Conservation (phyloP, 2,329 filamentous ascomycete genomes). For the Reticulascus tulasneorum region DNA sequence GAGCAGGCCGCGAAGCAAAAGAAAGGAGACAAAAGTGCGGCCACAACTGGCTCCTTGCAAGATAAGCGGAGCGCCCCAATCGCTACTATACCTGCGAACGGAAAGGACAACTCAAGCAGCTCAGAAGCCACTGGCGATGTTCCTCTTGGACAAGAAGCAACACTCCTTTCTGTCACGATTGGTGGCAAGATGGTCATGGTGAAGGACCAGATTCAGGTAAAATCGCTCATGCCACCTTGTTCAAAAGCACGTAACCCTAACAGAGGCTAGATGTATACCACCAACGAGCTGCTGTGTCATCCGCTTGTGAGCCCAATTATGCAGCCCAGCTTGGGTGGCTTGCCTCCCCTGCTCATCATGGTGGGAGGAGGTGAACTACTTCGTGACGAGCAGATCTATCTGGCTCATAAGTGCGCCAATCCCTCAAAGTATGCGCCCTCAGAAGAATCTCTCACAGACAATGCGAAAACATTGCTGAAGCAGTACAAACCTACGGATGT, state of each 20-base stretch:
- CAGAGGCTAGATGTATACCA: conserved; percentile 59
- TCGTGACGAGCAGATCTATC: conserved; percentile 89
- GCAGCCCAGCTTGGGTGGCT: conserved; percentile 82
- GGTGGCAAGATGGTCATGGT: conserved; percentile 68
- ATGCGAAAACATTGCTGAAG: conserved; percentile 54
- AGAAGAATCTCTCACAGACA: conserved; percentile 58
- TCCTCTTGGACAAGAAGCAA: conserved; percentile 19
- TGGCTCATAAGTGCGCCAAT: conserved; percentile 91
- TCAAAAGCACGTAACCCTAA: conserved; percentile 5
- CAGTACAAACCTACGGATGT: conserved; percentile 83
- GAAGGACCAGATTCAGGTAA: conserved; percentile 87
- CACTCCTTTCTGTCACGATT: conserved; percentile 59
- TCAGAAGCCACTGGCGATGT: background rate
- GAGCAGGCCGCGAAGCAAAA: conserved; percentile 44
- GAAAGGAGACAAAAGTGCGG: conserved; percentile 16
- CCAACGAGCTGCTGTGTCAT: conserved; percentile 80
- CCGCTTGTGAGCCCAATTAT: conserved; percentile 86
- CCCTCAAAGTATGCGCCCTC: conserved; percentile 71
- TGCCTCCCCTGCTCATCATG: conserved; percentile 83
- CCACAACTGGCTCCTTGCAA: conserved; percentile 19
- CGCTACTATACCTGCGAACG: conserved; percentile 1
- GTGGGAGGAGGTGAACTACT: conserved; percentile 85
- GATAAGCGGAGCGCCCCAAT: conserved; percentile 31
- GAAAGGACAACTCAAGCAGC: background rate
- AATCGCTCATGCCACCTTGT: conserved; percentile 4